Base-by-base conservation (phyloP, 2,329 filamentous ascomycete genomes). In the Helotiales sp. region DNA sequence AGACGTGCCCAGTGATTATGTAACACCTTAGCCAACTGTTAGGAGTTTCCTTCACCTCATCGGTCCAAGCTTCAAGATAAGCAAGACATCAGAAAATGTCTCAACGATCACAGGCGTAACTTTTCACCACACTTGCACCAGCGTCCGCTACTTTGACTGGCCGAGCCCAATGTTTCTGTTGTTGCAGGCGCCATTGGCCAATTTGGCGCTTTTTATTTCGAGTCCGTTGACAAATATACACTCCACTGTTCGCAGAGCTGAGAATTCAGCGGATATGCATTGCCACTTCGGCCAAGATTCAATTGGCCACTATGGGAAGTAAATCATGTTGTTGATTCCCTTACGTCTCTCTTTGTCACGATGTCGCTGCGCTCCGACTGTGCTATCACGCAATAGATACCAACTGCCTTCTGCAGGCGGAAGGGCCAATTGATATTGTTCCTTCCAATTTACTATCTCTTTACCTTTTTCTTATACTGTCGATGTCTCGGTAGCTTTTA, bases 331-430 rank as follows among this genome's bases (percentile, higher is more conserved):
- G 46, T 51, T 48, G 30, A 55, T 55, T 50, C 54, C 47, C 15
- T 55, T 55, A 55, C 54, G 46, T 55, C 54, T 44, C 10, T 36
- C 46, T 55, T 55, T 55, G 34, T 55, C 54, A 51, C 54, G 34
- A 31, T 55, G 36, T 50, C 46, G 46, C 47, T 55, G 46, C 36
- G 15, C 31, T 34, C 9, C 31, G 5, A 12, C 15, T 44, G 36
- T 17, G 54, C 27, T 55, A 34, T 55, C 54, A 55, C 36, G 44
- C 46, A 38, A 33, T 19, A 55, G 44, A 55, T 49, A 55, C 49
- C 44, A 19, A 27, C n/a, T 22, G n/a, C 9, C n/a, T 34, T 55
- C 54, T 51, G 54, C 54, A 44, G 54, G 29, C 46, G 46, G 54
- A 40, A 22, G 15, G 19, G 19, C 33, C 34, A 55, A 51, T 55